A percentile compares a stretch with the other conserved stretches of the same genome.
phyloP scores from a whole-genome alignment of 192 early-diverging fungal genomes.

The Lobosporangium transversale region DNA sequence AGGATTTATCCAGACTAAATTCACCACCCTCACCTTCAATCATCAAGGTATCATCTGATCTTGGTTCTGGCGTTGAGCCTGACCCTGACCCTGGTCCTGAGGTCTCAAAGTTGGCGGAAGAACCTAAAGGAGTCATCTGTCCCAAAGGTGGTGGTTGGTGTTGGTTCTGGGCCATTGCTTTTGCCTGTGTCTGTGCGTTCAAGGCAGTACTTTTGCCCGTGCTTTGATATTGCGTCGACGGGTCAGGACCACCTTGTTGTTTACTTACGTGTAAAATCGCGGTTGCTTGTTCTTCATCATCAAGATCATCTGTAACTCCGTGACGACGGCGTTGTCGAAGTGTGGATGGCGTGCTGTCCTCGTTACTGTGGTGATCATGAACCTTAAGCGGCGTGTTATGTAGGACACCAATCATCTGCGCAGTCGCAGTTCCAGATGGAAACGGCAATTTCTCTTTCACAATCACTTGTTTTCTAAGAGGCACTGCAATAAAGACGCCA shows the following conservation, averaged over 20 bases:
- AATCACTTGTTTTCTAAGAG: constrained; percentile 80
- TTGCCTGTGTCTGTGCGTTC: not conserved
- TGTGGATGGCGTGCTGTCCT: not conserved
- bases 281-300: constrained; percentile 8
- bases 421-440: constrained; percentile 88
- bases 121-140: constrained; percentile 32
- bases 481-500: constrained; percentile 92
- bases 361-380: constrained; percentile 1
- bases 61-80: not conserved
- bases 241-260: not conserved
- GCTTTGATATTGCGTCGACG: not conserved
- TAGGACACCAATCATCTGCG: constrained; percentile 82
- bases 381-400: constrained; percentile 68
- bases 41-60: not conserved
- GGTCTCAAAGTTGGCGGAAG: constrained; percentile 9
- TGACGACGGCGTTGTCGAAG: not conserved
- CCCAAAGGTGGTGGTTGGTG: constrained; percentile 10
- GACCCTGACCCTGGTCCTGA: not conserved
- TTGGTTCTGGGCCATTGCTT: not conserved
- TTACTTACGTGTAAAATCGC: constrained; percentile 22
- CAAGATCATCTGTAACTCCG: not conserved
- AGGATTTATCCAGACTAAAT: constrained; percentile 43
- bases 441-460: constrained; percentile 84
- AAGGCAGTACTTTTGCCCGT: constrained; percentile 8
- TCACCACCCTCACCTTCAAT: constrained; percentile 49